Evolutionary conservation across 2,329 filamentous ascomycete species (phyloP), one percentile per base, ranked within the genome.

Genomic region (Sporothrix euskadiensis): DNA sequence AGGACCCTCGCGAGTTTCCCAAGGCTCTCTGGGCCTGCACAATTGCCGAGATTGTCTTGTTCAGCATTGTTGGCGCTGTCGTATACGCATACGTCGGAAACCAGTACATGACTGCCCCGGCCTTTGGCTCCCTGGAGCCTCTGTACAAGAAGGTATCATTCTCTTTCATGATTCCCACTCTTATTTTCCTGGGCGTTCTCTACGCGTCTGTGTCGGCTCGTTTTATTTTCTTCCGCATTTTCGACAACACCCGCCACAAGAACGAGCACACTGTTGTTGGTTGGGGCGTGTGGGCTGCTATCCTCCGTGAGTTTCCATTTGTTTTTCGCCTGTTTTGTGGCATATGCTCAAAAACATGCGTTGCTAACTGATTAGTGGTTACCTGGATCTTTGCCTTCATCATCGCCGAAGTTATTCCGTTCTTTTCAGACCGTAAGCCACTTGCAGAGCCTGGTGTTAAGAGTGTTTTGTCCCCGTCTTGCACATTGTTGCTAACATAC

Each of bases 1-100:
- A 85, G 73, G 86, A 90, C 39, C 88, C 88, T 52, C 90, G 88
- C 73, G 94, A 98, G 77, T 98, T 98, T 80, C 94, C 94, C 78
- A 98, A 98, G 83, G 93, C 94, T 1, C 88, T 98, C 0, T 97
- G 94, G 89, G 91, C 91, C 1, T 94, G 97, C 75, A 97, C 94
- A 12, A 92, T 97, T 76, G 91, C 91, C 72, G 94, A 98, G 79
- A 88, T 97, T 73, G 88, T 97, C 74, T 86, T 97, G 22, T 98
- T 97, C 83, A 92, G 91, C 79, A 83, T 96, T 61, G 92, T 97
- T 44, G 94, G 94, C 30, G 86, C 87, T 2, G 88, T 97, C 73
- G 88, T 96, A 19, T 97, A 97, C 80, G 92, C 86, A n/a, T 97
- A 93, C 80, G 94, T 92, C 0, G 94, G 94, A 68, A 94, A 91